phyloP scores from a whole-genome alignment of 2,329 filamentous ascomycete species.

The Tolypocladium ophioglossoides region DNA sequence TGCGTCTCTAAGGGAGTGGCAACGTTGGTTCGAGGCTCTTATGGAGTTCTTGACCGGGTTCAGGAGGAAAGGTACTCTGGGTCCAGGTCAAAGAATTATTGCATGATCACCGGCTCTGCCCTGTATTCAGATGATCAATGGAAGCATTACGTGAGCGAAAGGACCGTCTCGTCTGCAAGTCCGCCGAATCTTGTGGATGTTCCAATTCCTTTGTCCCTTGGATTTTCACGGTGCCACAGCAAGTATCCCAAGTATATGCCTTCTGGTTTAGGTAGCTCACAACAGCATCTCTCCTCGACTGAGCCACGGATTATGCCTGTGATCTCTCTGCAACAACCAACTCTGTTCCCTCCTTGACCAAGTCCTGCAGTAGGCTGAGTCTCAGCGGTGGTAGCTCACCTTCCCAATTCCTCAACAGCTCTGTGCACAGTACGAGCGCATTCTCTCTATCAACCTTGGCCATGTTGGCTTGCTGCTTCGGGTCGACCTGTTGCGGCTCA shows the following conservation, averaged over 20 bases:
- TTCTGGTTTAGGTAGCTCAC: not conserved
- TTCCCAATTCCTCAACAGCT: constrained; percentile 37
- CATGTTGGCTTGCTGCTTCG: constrained; percentile 32
- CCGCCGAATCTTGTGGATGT: not conserved
- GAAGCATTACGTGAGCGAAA: constrained; percentile 11
- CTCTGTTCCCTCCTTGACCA: constrained; percentile 40
- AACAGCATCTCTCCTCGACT: not conserved
- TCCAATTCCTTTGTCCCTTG: not conserved
- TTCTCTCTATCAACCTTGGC: constrained; percentile 49
- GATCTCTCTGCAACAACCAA: constrained; percentile 21
- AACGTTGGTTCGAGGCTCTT: constrained; percentile 26
- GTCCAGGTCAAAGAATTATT: constrained; percentile 30
- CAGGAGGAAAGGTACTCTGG: constrained; percentile 28
- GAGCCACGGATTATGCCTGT: not conserved
- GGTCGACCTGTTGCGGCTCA: constrained; percentile 37
- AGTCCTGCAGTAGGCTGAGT: constrained; percentile 30
- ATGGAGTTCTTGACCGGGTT: constrained; percentile 23
- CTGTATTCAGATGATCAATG: constrained; percentile 20
- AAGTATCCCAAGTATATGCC: too few species aligned
- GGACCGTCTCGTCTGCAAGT: not conserved
- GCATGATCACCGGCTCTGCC: constrained; percentile 28
- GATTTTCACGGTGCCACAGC: not conserved
- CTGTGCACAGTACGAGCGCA: constrained; percentile 45
- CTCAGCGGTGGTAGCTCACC: constrained; percentile 28
- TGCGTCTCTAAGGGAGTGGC: constrained; percentile 27